These are phyloP conservation scores for Daedalea quercina DNA, from an alignment of 768 basidiomycete species.

Conservation along the genomic window DNA sequence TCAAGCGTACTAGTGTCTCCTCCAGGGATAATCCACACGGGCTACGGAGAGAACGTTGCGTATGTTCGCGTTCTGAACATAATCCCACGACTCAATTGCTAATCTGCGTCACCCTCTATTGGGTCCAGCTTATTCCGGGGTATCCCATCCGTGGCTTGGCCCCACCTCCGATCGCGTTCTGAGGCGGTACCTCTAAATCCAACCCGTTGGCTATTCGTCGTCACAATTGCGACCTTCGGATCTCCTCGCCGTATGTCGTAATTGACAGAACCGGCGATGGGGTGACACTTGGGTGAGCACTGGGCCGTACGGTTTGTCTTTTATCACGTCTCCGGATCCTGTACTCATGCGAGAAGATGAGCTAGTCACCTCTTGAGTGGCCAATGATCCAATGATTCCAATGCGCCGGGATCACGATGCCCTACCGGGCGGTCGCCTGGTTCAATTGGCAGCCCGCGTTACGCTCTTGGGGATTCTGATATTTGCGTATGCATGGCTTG, in stretches of 20 bases:
- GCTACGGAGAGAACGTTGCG: background rate
- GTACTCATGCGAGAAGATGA: background rate
- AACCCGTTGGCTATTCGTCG: background rate
- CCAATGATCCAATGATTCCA: background rate
- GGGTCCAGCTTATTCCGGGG: too few relatives aligned
- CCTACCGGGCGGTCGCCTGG: background rate
- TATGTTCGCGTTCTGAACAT: background rate
- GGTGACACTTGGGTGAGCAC: background rate
- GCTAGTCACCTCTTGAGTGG: too few relatives aligned
- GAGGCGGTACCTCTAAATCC: background rate
- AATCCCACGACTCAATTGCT: too few relatives aligned
- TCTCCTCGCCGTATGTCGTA: background rate
- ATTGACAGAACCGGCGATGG: background rate
- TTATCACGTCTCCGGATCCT: background rate
- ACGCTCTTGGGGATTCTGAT: background rate
- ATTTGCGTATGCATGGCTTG: background rate
- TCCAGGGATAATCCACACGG: background rate
- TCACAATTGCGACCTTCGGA: background rate
- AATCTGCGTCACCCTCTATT: too few relatives aligned
- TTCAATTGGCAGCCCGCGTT: background rate
- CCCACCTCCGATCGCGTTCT: too few relatives aligned
- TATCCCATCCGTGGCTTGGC: background rate
- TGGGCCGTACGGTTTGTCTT: background rate
- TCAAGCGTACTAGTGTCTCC: background rate
- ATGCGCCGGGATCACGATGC: background rate